Conservation (phyloP, 495 filamentous ascomycete species). For the Daldinia grandis region DNA sequence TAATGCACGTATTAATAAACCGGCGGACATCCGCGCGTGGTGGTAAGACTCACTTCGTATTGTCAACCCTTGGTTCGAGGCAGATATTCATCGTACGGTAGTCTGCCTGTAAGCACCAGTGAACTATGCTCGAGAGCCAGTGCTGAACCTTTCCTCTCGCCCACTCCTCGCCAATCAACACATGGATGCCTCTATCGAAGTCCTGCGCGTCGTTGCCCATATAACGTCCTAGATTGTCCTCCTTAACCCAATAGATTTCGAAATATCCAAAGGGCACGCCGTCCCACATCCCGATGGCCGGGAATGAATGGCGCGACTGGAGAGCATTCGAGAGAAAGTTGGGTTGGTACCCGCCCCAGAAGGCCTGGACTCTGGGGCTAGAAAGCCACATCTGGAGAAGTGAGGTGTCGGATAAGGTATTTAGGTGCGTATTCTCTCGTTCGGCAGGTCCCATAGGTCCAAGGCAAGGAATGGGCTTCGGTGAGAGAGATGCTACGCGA, state of each 20-base stretch:
- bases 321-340: constrained; percentile 72
- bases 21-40: background rate
- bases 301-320: constrained; percentile 78
- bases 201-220: constrained; percentile 69
- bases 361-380: constrained; percentile 78
- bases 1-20: constrained; percentile 47
- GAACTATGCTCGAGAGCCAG: constrained; percentile 87
- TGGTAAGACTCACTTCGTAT: constrained; percentile 71
- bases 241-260: constrained; percentile 98
- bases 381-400: constrained; percentile 91
- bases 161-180: constrained; percentile 91
- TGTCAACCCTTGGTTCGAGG: constrained; percentile 92
- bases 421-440: constrained; percentile 46
- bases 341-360: constrained; percentile 80
- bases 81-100: constrained; percentile 80
- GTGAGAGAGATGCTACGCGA: constrained; percentile 72
- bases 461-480: constrained; percentile 60
- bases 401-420: constrained; percentile 69
- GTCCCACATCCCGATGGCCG: constrained; percentile 92
- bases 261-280: constrained; percentile 97
- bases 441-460: constrained; percentile 59
- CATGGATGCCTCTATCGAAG: constrained; percentile 89
- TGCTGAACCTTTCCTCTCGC: constrained; percentile 78
- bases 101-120: constrained; percentile 83
- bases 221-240: constrained; percentile 77